Percentiles rank a stretch among this genome's conserved stretches.
Conservation (phyloP, 208 protist species). For the Wallacemonas rigidus region DNA sequence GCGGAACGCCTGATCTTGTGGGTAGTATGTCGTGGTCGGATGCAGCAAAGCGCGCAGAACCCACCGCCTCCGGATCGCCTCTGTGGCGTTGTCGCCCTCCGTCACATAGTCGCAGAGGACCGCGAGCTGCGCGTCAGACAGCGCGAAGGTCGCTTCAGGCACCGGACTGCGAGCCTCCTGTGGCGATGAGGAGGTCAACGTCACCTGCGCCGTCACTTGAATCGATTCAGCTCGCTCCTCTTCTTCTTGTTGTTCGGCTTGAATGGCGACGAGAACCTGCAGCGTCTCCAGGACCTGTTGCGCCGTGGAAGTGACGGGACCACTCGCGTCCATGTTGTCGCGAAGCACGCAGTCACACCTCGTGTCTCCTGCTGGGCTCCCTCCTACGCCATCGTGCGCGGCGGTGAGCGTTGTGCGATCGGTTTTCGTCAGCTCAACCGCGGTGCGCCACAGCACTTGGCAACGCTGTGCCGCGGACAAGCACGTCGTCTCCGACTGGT, state of each 20-base stretch:
- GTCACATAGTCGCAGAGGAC: background rate
- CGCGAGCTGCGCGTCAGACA: constrained; percentile 3
- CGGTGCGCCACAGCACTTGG: background rate
- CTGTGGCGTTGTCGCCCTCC: background rate
- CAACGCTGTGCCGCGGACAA: background rate
- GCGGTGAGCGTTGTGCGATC: background rate
- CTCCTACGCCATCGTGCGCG: background rate
- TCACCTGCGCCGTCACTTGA: background rate
- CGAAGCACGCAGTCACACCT: background rate
- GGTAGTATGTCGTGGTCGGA: background rate
- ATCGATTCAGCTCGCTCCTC: background rate
- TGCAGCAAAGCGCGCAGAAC: constrained; percentile 10
- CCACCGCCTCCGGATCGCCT: background rate
- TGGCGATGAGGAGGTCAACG: background rate
- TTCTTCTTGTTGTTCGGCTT: background rate
- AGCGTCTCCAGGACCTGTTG: background rate
- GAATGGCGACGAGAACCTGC: background rate
- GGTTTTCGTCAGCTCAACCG: background rate
- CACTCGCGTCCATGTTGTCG: too few relatives aligned
- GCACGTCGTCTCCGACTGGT: too few relatives aligned
- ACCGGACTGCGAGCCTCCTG: background rate
- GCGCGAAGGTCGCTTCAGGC: background rate
- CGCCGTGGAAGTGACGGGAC: background rate
- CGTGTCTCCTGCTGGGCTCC: too few relatives aligned
- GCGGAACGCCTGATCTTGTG: background rate